These are phyloP conservation scores for Tetrapisispora namnaoensis DNA, from an alignment of 805 yeast genomes.

Conservation along the genomic window DNA sequence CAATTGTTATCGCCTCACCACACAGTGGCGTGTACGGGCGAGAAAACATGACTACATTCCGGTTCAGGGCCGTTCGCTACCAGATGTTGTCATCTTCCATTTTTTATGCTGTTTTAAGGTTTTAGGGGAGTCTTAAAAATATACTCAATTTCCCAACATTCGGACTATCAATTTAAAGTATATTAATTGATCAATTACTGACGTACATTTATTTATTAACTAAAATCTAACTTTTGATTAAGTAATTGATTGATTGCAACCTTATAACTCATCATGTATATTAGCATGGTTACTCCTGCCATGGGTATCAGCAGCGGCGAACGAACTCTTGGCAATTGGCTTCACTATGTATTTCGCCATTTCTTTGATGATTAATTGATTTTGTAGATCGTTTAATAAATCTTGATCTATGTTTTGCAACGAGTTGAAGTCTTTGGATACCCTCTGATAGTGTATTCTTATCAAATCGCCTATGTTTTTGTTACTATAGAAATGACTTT, in stretches of 20 bases:
- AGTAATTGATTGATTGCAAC: neutral
- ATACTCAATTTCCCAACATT: neutral
- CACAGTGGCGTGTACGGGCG: no score
- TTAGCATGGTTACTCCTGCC: no score
- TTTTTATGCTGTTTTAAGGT: no score
- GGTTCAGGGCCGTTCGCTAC: no score
- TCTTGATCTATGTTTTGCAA: slow-evolving; percentile 85
- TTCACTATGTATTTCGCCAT: neutral
- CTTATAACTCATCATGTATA: neutral
- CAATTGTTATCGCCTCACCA: no score
- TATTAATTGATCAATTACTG: neutral
- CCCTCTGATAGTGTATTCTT: slow-evolving; percentile 73
- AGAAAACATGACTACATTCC: no score
- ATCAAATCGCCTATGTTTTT: slow-evolving; percentile 51
- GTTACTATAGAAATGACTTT: slow-evolving; percentile 30
- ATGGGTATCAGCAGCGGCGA: no score
- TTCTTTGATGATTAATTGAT: slow-evolving; percentile 27
- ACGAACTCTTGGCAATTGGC: neutral
- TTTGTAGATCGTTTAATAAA: slow-evolving; percentile 80
- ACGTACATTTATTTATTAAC: no score
- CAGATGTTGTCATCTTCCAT: no score
- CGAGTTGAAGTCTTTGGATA: slow-evolving; percentile 72
- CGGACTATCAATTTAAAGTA: neutral
- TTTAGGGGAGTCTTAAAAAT: no score
- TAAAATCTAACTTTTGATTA: no score